Conservation (phyloP, 1,284 basidiomycete species). For the Jaminaea rosea region DNA sequence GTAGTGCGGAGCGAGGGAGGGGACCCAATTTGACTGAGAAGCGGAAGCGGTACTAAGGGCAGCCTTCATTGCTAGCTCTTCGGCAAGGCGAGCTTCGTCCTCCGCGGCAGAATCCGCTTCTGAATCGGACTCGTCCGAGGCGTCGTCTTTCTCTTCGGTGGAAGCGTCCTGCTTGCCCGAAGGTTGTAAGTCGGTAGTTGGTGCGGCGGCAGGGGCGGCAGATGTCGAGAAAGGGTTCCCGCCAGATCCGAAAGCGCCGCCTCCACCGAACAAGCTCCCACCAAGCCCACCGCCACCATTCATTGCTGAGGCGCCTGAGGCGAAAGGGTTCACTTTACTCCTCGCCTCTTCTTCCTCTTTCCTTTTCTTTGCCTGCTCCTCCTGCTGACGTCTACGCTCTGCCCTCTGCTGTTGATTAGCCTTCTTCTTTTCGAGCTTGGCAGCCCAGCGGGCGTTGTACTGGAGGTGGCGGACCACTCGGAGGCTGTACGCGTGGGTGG, state of each 20-base stretch:
- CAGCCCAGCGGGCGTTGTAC: constrained; percentile 42
- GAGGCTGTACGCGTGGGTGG: no score
- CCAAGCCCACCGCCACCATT: constrained; percentile 11
- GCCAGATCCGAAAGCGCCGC: constrained; percentile 4
- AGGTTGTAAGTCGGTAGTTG: neutral
- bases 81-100: constrained; percentile 32
- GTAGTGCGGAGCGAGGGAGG: constrained; percentile 18
- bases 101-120: constrained; percentile 12
- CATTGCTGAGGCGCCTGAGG: constrained; percentile 4
- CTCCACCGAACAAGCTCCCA: constrained; percentile 26
- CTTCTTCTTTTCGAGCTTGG: constrained; percentile 39
- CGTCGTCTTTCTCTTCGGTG: neutral
- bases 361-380: constrained; percentile 18
- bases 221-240: constrained; percentile 19
- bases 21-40: constrained; percentile 24
- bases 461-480: constrained; percentile 39
- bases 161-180: no score
- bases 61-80: constrained; percentile 43
- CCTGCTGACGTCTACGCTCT: constrained; percentile 10
- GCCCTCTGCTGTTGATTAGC: constrained; percentile 6
- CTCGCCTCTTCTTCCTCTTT: constrained; percentile 20
- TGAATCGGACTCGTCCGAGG: constrained; percentile 9
- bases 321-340: constrained; percentile 27
- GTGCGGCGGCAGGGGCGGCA: constrained; percentile 3
- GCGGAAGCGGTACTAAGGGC: constrained; percentile 9